Evolutionary conservation across 495 filamentous ascomycete genomes (phyloP).

Genomic region (Aspergillus heteromorphus): DNA sequence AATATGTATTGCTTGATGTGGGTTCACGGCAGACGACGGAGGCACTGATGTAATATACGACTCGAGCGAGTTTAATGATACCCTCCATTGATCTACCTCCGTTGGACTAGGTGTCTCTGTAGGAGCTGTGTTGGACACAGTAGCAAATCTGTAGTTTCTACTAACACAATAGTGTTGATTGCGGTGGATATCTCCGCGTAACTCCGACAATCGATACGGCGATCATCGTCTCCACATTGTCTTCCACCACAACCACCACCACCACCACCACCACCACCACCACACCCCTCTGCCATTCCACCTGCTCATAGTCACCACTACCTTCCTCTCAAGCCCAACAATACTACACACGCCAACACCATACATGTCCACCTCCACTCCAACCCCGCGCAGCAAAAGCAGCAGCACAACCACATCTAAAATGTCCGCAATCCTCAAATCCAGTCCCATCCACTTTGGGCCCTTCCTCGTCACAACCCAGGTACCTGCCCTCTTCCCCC

Average conservation of each 20-base stretch:
- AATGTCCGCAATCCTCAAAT: constrained; percentile 16
- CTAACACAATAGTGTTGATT: background rate
- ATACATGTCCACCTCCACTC: constrained; percentile 4
- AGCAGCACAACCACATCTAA: constrained; percentile 10
- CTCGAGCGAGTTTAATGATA: constrained; percentile 33
- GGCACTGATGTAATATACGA: constrained; percentile 28
- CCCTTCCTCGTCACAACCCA: constrained; percentile 44
- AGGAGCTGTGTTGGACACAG: no score
- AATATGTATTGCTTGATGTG: constrained; percentile 19
- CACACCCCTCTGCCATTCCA: background rate
- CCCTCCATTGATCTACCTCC: constrained; percentile 27
- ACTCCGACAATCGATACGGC: background rate
- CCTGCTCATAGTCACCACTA: background rate
- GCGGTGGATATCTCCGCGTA: constrained; percentile 3
- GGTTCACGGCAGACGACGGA: constrained; percentile 2
- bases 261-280: no score
- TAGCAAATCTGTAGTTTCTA: no score
- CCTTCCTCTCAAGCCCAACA: no score
- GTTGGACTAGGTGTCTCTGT: no score
- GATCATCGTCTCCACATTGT: background rate
- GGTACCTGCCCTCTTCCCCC: constrained; percentile 17
- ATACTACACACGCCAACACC: background rate
- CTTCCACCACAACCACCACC: background rate
- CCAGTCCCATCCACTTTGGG: constrained; percentile 40
- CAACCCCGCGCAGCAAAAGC: constrained; percentile 5